These are phyloP conservation scores for Wallemia ichthyophaga DNA, from an alignment of 1,284 basidiomycete genomes.

Conservation along the genomic window DNA sequence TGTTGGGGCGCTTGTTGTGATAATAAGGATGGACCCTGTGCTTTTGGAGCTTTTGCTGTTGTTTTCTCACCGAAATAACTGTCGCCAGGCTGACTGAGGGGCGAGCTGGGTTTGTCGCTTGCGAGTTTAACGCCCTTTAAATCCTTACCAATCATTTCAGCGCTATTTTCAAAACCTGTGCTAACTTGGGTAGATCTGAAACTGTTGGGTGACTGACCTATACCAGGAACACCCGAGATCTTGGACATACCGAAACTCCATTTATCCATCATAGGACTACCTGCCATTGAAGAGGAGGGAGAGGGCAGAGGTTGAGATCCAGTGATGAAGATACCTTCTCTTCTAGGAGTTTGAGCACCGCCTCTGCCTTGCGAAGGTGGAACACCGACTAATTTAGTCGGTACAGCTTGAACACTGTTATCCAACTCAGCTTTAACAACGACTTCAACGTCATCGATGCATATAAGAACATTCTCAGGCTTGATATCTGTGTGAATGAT, in stretches of 20 bases:
- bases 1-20: constrained; percentile 5
- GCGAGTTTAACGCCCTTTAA: background rate
- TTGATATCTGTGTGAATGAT: constrained; percentile 92
- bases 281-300: constrained; percentile 40
- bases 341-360: constrained; percentile 85
- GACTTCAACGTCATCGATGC: constrained; percentile 84
- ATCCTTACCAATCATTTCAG: background rate
- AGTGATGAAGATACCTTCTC: constrained; percentile 65
- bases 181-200: constrained; percentile 13
- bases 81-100: background rate
- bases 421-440: constrained; percentile 69
- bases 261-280: constrained; percentile 56
- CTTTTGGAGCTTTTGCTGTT: background rate
- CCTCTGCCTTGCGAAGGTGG: constrained; percentile 79
- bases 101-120: constrained; percentile 4
- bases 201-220: constrained; percentile 8
- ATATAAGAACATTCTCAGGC: constrained; percentile 90
- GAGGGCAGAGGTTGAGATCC: constrained; percentile 69
- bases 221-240: constrained; percentile 19
- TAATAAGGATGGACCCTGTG: background rate
- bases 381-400: constrained; percentile 61
- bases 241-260: constrained; percentile 73
- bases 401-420: constrained; percentile 25
- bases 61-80: background rate
- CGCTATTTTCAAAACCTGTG: constrained; percentile 1